A percentile compares a stretch with the other conserved stretches of the same genome.
Conservation (phyloP, 768 basidiomycete species). For the Cyclocybe aegerita region DNA sequence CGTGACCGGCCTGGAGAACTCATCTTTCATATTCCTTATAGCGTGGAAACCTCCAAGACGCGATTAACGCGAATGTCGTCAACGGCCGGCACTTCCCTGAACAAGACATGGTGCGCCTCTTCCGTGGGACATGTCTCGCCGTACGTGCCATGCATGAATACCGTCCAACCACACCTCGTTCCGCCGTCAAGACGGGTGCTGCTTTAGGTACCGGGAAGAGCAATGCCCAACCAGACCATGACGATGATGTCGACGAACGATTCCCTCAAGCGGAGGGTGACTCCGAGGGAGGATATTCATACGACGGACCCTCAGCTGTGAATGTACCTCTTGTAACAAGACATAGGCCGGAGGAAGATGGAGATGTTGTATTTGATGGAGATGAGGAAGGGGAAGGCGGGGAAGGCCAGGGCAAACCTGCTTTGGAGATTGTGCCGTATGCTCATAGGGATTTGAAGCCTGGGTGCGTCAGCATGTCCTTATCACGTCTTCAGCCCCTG, state of each 20-base stretch:
- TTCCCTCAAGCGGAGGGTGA: constrained; percentile 79
- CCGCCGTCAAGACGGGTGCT: constrained; percentile 25
- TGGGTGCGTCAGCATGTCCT: constrained; percentile 57
- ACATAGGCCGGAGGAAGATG: constrained; percentile 48
- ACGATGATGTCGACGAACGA: constrained; percentile 63
- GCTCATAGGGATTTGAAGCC: constrained; percentile 98
- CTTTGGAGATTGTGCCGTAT: constrained; percentile 76
- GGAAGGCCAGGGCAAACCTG: constrained; percentile 39
- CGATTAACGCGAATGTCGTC: constrained; percentile 83
- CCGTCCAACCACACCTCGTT: constrained; percentile 48
- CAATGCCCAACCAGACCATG: constrained; percentile 24
- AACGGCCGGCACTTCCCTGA: constrained; percentile 85
- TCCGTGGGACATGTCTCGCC: constrained; percentile 93
- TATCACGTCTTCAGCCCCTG: not conserved
- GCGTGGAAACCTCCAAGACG: constrained; percentile 94
- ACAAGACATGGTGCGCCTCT: constrained; percentile 82
- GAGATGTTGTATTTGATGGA: constrained; percentile 74
- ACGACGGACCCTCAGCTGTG: constrained; percentile 42
- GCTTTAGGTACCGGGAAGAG: constrained; percentile 14
- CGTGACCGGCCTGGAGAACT: not conserved
- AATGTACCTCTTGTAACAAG: constrained; percentile 63
- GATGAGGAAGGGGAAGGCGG: constrained; percentile 64
- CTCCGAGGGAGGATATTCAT: constrained; percentile 72
- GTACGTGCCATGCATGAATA: constrained; percentile 94
- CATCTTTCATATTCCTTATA: constrained; percentile 22